Percentiles rank a stretch among this genome's conserved stretches.
These are phyloP conservation scores for Mrakiaceae sp. DNA, from an alignment of 1,284 basidiomycete genomes.

Conservation along the genomic window DNA sequence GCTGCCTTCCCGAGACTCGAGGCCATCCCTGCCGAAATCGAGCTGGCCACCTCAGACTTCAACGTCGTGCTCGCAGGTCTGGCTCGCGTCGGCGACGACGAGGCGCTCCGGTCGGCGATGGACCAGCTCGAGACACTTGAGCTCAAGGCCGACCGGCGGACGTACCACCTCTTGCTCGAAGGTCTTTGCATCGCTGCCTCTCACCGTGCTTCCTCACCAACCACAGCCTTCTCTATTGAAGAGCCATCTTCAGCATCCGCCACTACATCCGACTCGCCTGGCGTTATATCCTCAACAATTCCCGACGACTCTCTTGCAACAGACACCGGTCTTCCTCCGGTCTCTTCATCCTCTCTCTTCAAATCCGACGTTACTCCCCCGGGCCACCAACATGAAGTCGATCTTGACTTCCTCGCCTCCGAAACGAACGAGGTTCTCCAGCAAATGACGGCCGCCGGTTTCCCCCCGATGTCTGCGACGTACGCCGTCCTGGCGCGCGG, in stretches of 20 bases:
- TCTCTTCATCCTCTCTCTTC: too few species aligned
- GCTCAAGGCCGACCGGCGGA: slow-evolving; percentile 4
- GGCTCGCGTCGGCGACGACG: background rate
- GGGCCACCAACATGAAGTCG: too few species aligned
- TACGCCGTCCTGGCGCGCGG: slow-evolving; percentile 7
- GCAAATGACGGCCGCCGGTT: background rate
- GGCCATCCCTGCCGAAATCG: slow-evolving; percentile 4
- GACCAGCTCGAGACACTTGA: slow-evolving; percentile 4
- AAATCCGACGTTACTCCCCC: too few species aligned
- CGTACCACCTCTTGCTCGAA: slow-evolving; percentile 1
- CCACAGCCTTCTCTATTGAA: background rate
- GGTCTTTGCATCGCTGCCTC: background rate
- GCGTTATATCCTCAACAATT: background rate
- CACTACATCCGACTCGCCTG: too few species aligned
- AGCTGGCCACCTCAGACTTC: slow-evolving; percentile 8
- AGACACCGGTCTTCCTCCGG: background rate
- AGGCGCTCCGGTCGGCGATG: background rate
- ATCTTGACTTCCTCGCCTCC: too few species aligned
- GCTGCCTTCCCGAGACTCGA: slow-evolving; percentile 10
- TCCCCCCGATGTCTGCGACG: background rate
- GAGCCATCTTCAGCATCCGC: background rate
- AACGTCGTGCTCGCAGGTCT: slow-evolving; percentile 12
- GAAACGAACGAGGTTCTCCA: background rate
- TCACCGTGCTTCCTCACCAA: background rate
- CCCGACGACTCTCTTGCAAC: background rate